Evolutionary conservation across 192 early-diverging fungal genomes (phyloP).

Genomic region (Podila epicladia): DNA sequence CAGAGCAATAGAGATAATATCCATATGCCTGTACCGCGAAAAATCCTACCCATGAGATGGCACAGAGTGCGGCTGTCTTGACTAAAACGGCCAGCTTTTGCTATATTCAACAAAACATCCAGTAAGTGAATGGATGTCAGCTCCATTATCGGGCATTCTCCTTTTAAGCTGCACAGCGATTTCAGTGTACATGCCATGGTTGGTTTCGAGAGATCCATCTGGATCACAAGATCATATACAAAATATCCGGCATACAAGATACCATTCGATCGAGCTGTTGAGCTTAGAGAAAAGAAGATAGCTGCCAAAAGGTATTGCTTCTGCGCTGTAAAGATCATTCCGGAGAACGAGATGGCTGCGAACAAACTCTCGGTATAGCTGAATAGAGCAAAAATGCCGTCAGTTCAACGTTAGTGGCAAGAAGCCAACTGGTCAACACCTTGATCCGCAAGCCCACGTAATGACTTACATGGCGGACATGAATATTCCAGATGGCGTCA

Average conservation of each 20-base stretch:
- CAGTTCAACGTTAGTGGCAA: neutral
- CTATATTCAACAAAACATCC: neutral
- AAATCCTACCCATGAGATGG: slow-evolving; percentile 65
- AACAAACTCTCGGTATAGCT: slow-evolving; percentile 91
- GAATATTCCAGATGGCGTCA: slow-evolving; percentile 85
- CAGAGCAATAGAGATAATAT: slow-evolving; percentile 69
- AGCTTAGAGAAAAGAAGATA: slow-evolving; percentile 68
- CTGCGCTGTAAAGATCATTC: slow-evolving; percentile 68
- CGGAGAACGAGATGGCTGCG: slow-evolving; percentile 79
- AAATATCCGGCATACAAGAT: slow-evolving; percentile 87
- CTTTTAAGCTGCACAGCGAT: neutral
- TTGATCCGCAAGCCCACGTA: too few species aligned
- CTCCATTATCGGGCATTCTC: neutral
- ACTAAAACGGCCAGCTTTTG: slow-evolving; percentile 16
- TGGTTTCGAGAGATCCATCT: slow-evolving; percentile 20
- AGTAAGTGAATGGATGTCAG: neutral
- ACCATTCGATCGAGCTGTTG: slow-evolving; percentile 81
- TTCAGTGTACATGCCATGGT: slow-evolving; percentile 5
- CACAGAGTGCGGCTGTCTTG: slow-evolving; percentile 29
- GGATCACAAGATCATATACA: slow-evolving; percentile 70
- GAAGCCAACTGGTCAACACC: neutral
- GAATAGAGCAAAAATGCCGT: neutral
- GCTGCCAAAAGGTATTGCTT: slow-evolving; percentile 66
- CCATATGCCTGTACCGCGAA: slow-evolving; percentile 70
- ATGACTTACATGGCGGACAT: slow-evolving; percentile 76